Percentiles rank a stretch among this genome's conserved stretches.
These are phyloP conservation scores for Lentinula aciculospora DNA, from an alignment of 768 basidiomycete species.

Conservation along the genomic window DNA sequence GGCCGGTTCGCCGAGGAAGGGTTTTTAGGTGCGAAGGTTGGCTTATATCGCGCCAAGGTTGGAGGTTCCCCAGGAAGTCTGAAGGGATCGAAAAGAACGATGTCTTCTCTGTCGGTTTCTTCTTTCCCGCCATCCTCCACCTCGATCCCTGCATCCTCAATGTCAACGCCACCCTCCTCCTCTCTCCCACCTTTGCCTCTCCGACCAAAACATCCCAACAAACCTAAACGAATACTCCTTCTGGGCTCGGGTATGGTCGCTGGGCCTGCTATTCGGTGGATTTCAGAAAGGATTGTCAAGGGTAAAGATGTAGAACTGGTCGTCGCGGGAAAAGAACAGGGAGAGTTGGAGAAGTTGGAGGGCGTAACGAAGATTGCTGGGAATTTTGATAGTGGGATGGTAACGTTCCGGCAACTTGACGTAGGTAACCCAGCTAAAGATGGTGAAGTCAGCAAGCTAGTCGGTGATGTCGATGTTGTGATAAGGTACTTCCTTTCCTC, in stretches of 20 bases:
- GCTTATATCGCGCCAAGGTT: constrained; percentile 30
- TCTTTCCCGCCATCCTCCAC: not conserved
- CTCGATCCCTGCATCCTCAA: not conserved
- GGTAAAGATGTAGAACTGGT: constrained; percentile 44
- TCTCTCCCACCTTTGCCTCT: not conserved
- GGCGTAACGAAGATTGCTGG: not conserved
- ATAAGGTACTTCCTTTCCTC: constrained; percentile 53
- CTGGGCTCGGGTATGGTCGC: constrained; percentile 97
- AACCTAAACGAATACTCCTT: constrained; percentile 67
- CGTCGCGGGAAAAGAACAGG: constrained; percentile 25
- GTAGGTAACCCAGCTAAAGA: constrained; percentile 48
- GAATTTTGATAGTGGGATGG: constrained; percentile 24
- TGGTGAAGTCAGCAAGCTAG: constrained; percentile 37
- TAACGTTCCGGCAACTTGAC: constrained; percentile 53
- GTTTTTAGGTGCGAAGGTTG: constrained; percentile 55
- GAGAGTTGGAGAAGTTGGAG: not conserved
- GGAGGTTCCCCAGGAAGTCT: too few species aligned
- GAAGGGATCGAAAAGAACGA: not conserved
- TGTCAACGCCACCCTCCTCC: not conserved
- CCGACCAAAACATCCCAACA: constrained; percentile 7
- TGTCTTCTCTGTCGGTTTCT: not conserved
- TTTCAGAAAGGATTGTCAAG: constrained; percentile 40
- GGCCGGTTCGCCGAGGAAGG: constrained; percentile 26
- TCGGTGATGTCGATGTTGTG: constrained; percentile 70
- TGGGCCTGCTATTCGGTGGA: constrained; percentile 76